Evolutionary conservation across 257 asterid genomes (phyloP).

Genomic region (Nicotiana knightiana): DNA sequence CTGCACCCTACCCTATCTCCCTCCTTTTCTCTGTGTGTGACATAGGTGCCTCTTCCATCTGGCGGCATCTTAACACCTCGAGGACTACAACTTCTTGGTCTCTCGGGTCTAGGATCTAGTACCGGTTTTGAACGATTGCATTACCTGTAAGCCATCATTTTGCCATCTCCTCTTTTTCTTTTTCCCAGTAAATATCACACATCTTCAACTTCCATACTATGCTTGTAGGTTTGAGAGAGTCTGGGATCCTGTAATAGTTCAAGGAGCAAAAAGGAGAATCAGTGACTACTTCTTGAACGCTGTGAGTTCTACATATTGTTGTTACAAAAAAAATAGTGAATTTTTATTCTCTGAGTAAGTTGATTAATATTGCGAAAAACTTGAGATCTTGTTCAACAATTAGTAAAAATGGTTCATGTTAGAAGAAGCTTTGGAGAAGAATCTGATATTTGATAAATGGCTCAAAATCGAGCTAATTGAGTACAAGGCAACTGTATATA

Average conservation of each 20-base stretch:
- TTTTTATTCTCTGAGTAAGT: background rate
- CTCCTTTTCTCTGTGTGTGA: background rate
- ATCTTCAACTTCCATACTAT: background rate
- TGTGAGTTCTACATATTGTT: constrained; percentile 41
- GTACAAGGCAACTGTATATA: no score
- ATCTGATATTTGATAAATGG: no score
- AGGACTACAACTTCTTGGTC: constrained; percentile 87
- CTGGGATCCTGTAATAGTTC: constrained; percentile 89
- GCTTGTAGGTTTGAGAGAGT: constrained; percentile 70
- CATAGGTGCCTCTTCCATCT: constrained; percentile 79
- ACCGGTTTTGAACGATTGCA: constrained; percentile 92
- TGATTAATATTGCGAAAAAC: background rate
- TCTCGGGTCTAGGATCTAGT: constrained; percentile 78
- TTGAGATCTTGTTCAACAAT: background rate
- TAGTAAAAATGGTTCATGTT: background rate
- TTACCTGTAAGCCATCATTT: constrained; percentile 53
- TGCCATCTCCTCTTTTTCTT: background rate
- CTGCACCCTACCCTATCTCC: constrained; percentile 8
- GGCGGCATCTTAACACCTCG: constrained; percentile 86
- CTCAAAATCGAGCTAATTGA: no score
- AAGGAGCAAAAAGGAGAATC: constrained; percentile 66
- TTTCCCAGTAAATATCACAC: background rate
- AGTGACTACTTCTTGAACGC: constrained; percentile 78
- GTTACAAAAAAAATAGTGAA: background rate
- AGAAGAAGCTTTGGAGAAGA: no score